Base-by-base conservation (phyloP, 257 asterid genomes). In the Gardenia jasminoides region DNA sequence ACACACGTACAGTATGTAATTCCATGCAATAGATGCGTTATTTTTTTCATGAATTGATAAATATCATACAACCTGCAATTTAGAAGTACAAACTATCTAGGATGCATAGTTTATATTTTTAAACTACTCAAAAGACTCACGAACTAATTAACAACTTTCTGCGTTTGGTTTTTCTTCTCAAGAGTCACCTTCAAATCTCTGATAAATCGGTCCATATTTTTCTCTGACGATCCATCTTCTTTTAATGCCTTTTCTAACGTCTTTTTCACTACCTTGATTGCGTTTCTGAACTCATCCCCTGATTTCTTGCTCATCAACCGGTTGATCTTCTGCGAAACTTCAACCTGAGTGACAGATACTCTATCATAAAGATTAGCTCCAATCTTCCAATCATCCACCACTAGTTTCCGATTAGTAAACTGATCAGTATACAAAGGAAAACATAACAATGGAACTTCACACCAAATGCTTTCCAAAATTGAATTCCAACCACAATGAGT, bases 401-500 rank as follows among this genome's bases (percentile, higher is more conserved):
- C 87, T 62, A 87, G 74, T 43, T 85, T 89, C 3, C 84, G 50
- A 76, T 89, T 89, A 6, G 89, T 84, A 75, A 87, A 87, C 62
- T 89, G 91, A 78, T 89, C 91, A 1, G 88, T 87, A 28, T 84
- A 82, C 41, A 89, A 75, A 58, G 91, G 91, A 46, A 68, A 84
- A 82, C 91, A 89, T 30, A 89, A 22, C 80, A 87, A 22, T 16
- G 90, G 91, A 7, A 86, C 87, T 56, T 78, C 76, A 33, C 83
- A 76, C 90, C 90, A 87, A 58, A 85, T 80, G 64, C 88, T 85
- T 61, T 87, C 90, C 41, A 85, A 4, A 7, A 83, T 73, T 17
- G 89, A 89, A 50, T 89, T 89, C 88, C 90, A 85, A 0, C 90
- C 93, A 48, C 89, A 89, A 24, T 89, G 88, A 16, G 83, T 87